phyloP scores from a whole-genome alignment of 2,329 filamentous ascomycete genomes.

The Aspergillus hortae region DNA sequence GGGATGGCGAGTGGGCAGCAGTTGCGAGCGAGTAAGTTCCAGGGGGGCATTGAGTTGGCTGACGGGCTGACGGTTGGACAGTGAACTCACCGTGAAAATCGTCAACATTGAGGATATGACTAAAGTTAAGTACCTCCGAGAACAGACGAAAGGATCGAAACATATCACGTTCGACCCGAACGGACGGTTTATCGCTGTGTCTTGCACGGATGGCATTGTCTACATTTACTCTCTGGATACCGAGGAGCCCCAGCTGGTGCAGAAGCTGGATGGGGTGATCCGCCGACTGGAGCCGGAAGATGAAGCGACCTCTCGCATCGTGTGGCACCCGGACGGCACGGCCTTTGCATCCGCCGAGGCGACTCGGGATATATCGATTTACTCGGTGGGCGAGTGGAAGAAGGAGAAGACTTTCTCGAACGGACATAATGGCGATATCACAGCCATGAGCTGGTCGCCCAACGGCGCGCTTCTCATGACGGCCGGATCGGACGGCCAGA shows the following conservation, averaged over 20 bases:
- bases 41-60: neutral
- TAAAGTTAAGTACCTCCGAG: constrained; percentile 71
- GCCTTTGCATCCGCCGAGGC: constrained; percentile 84
- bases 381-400: constrained; percentile 88
- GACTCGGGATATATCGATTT: constrained; percentile 76
- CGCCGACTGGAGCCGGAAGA: constrained; percentile 71
- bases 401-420: constrained; percentile 74
- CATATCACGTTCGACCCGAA: constrained; percentile 84
- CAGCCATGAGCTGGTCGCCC: constrained; percentile 85
- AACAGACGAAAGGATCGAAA: constrained; percentile 84
- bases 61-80: constrained; percentile 26
- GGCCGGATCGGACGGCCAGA: constrained; percentile 49
- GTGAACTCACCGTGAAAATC: constrained; percentile 83
- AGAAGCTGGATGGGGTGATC: constrained; percentile 82
- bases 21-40: constrained; percentile 79
- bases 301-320: constrained; percentile 68
- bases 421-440: constrained; percentile 80
- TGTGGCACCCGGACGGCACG: constrained; percentile 92
- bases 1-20: constrained; percentile 81
- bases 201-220: constrained; percentile 82
- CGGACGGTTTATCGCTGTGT: constrained; percentile 71
- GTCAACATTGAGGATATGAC: constrained; percentile 78
- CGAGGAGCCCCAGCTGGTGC: constrained; percentile 75
- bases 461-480: constrained; percentile 83
- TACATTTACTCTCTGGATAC: constrained; percentile 83